phyloP scores from a whole-genome alignment of 78 protist species.

The Dictyostelium brefeldianum region DNA sequence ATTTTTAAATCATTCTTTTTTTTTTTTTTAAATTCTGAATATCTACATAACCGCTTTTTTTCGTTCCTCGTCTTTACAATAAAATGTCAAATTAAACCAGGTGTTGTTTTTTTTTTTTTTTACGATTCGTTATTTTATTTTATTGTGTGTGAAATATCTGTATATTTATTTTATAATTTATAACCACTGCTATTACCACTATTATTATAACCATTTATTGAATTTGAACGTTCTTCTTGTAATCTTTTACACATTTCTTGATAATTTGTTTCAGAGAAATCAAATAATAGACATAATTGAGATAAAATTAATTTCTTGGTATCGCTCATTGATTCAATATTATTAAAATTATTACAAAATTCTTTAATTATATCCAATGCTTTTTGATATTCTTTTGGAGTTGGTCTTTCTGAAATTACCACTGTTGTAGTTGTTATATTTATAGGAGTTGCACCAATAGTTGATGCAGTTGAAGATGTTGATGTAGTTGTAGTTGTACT shows the following conservation, averaged over 20 bases:
- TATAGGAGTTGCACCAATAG: background rate
- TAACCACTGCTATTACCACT: too few relatives aligned
- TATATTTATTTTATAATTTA: too few relatives aligned
- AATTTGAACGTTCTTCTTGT: background rate
- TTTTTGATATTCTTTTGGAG: conserved; percentile 14
- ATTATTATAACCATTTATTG: too few relatives aligned
- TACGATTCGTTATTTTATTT: too few relatives aligned
- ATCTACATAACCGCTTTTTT: too few relatives aligned
- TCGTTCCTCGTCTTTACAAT: too few relatives aligned
- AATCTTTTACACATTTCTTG: conserved; percentile 1
- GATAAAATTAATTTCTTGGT: background rate
- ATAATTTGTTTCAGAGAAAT: conserved; percentile 4
- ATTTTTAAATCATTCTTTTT: too few relatives aligned
- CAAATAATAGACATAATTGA: conserved; percentile 8
- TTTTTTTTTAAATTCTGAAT: too few relatives aligned
- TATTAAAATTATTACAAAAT: background rate
- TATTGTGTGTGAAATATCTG: too few relatives aligned
- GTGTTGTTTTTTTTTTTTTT: too few relatives aligned
- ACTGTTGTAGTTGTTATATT: background rate
- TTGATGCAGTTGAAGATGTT: background rate
- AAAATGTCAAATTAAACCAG: too few relatives aligned
- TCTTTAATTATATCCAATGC: background rate
- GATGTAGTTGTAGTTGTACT: background rate
- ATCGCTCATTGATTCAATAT: background rate
- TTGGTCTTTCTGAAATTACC: background rate